phyloP scores from a whole-genome alignment of 139 green algal genomes.

The Mesotaenium endlicherianum region DNA sequence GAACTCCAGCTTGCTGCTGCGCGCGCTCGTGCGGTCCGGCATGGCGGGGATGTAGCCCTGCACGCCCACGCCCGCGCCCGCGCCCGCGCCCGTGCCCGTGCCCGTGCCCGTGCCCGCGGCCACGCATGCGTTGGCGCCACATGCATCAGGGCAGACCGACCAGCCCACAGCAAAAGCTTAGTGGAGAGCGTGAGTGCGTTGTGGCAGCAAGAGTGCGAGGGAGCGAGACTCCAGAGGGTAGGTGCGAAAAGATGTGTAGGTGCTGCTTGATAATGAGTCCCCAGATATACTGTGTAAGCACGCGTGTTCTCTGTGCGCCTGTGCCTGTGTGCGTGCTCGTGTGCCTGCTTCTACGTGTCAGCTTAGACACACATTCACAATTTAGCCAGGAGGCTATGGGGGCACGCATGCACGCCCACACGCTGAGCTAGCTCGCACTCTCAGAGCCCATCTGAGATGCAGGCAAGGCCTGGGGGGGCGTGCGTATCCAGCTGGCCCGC shows the following conservation, averaged over 20 bases:
- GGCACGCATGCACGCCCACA: too few relatives aligned
- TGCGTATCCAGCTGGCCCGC: background rate
- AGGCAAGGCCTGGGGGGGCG: background rate
- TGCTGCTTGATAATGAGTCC: too few relatives aligned
- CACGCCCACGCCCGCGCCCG: background rate
- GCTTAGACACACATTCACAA: too few relatives aligned
- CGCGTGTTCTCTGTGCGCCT: too few relatives aligned
- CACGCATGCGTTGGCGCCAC: background rate
- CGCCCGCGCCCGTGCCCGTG: background rate
- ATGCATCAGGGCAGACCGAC: background rate
- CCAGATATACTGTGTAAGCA: too few relatives aligned
- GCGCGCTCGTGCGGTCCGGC: background rate
- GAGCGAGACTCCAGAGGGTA: background rate
- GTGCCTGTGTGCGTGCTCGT: too few relatives aligned
- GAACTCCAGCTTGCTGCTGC: conserved; percentile 2
- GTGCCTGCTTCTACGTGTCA: too few relatives aligned
- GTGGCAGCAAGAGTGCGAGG: background rate
- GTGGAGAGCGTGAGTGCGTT: background rate
- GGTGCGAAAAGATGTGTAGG: too few relatives aligned
- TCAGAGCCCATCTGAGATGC: background rate
- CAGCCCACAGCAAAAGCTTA: background rate
- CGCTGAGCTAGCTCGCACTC: background rate
- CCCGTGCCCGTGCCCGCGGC: background rate
- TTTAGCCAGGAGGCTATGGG: too few relatives aligned
- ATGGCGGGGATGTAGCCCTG: background rate